Evolutionary conservation across 495 filamentous ascomycete genomes (phyloP), one percentile per base, ranked within the genome.

Genomic region (Aspergillus ostianus): DNA sequence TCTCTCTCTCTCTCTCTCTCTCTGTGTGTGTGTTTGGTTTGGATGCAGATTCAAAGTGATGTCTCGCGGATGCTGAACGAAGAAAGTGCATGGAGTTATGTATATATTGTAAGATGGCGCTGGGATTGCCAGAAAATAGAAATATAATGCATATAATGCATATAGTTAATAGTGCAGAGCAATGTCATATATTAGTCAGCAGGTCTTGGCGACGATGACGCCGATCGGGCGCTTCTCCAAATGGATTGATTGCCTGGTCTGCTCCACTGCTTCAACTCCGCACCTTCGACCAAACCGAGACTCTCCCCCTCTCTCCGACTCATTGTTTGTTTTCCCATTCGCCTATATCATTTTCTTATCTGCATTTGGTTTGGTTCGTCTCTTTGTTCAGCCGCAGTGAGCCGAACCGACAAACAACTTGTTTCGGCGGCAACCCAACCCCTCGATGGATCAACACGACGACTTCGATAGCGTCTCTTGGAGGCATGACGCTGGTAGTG

Each of bases 401-500:
- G 29, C 26, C 15, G 29, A 20, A 53, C 10, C 27, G 51, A 41
- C 36, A 13, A 52, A 23, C 50, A 8, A 30, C 15, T 21, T 41
- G 36, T 41, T 23, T 41, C 18, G 46, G 13, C 53, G 56, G 53
- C 61, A 52, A 62, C 67, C 68, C 30, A 32, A 32, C 30, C 6
- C 70, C 67, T 67, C 75, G 59, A 81, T 78, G 76, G 76, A 78
- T 63, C 69, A 79, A 66, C 73, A 85, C 70, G 80, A 81, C 70
- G 82, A 85, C 67, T 85, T 85, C 62, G 82, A 85, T 59, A 83
- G 70, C 63, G 82, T 85, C 64, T 83, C 81, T 55, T 85, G 82
- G 82, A 74, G 77, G 55, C 80, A 84, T 55, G 78, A 80, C 19
- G 67, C 70, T n/a, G 80, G 80, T 18, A 82, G 75, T 51, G 80